Evolutionary conservation across 768 basidiomycete genomes (phyloP), one percentile per base, ranked within the genome.

Genomic region (Pilatotrama ljubarskyi): DNA sequence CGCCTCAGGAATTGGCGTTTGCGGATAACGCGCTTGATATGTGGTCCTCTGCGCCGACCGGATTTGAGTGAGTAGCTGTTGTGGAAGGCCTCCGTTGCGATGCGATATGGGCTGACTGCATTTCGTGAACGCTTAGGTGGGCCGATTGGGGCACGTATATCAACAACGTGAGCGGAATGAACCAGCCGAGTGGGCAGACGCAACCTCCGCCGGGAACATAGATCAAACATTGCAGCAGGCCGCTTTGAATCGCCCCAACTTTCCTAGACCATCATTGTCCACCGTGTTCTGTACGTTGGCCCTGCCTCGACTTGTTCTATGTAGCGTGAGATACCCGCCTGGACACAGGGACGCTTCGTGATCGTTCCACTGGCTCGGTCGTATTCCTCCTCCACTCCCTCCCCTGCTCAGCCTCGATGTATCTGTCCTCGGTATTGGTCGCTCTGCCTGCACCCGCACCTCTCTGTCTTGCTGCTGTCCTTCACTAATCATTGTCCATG

Each of bases 11-110:
- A 25, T 29, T 61, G 41, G 53, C 66, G 57, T 67, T 63, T 37
- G 51, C 64, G 69, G 80, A 85, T 63, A 72, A 74, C 55, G 80
- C 80, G 44, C 77, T 86, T 64, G 76, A 77, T 14, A 83, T 86
- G 81, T 88, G 85, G 86, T 82, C 84, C 11, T 77, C 74, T 51
- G 83, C 84, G 22, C 84, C 85, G 14, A 77, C 78, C 13, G 79
- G 80, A 18, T 85, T 85, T 55, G 84, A 84, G 87, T 88, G 66
- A 64, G 84, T 76, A 2, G 5, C 44, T n/a, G 43, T 44, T n/a
- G 24, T 35, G 29, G 2, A 29, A 18, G 14, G 17, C 15, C 43
- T 5, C 37, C 35, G 15, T n/a, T 22, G 25, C 24, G 44, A 13
- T 26, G 20, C 13, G 17, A 18, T 4, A 15, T 35, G 29, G 29